phyloP scores from a whole-genome alignment of 176 grass and related monocot genomes.

The Ampelocalamus luodianensis region DNA sequence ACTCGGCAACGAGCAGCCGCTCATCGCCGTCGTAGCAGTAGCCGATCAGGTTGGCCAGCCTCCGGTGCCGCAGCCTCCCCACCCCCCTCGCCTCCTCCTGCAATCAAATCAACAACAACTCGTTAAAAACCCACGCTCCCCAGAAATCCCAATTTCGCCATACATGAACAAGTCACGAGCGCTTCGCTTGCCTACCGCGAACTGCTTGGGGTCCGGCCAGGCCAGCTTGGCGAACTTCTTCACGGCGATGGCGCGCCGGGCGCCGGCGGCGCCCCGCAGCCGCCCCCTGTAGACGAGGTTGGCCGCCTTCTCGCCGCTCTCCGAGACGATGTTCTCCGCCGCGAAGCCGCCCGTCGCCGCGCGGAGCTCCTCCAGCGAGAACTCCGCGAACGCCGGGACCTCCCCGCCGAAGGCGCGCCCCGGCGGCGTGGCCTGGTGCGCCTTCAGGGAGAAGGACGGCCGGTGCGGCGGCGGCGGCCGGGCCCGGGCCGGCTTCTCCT shows the following conservation, averaged over 20 bases:
- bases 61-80: constrained; percentile 65
- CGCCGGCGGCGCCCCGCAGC: constrained; percentile 33
- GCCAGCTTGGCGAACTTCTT: constrained; percentile 88
- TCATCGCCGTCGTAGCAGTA: constrained; percentile 83
- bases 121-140: neutral
- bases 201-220: constrained; percentile 96
- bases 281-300: constrained; percentile 78
- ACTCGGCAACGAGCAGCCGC: constrained; percentile 80
- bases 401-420: neutral
- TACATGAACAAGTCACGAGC: neutral
- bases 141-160: constrained; percentile 7
- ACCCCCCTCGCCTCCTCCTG: constrained; percentile 79
- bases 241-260: constrained; percentile 68
- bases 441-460: constrained; percentile 41
- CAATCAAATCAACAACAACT: constrained; percentile 11
- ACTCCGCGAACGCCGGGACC: constrained; percentile 67
- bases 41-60: constrained; percentile 79
- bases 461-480: constrained; percentile 35
- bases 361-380: constrained; percentile 69
- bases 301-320: constrained; percentile 80
- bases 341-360: constrained; percentile 70
- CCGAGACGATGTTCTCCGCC: constrained; percentile 68
- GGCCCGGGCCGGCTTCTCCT: constrained; percentile 55
- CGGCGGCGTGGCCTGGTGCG: constrained; percentile 33
- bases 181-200: constrained; percentile 53